Base-by-base conservation (phyloP, 2,329 filamentous ascomycete species). In the Colletotrichum endophyticum region DNA sequence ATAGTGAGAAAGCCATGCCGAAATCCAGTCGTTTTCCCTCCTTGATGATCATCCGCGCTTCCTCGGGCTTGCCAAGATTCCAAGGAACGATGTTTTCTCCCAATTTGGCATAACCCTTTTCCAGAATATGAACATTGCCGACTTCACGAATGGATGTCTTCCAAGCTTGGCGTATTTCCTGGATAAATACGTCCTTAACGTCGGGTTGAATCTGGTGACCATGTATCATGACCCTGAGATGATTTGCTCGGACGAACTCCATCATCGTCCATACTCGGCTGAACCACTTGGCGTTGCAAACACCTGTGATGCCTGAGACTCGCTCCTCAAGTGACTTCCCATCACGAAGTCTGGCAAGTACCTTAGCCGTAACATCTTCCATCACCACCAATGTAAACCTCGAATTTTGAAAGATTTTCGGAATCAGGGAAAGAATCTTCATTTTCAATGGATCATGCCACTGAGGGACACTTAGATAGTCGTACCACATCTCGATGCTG, bases 161-260 rank as follows among this genome's bases (percentile, higher is more conserved):
- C 39, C 16, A 44, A 11, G 39, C 39, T 44, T 44, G 16, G 0
- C 19, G 39, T 44, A 44, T n/a, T 44, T 44, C 39, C 39, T 44
- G 39, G 0, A 44, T n/a, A 0, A 44, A 44, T 0, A 19, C 39
- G 4, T 44, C 39, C 39, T 44, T 1, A 0, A 44, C 39, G 0
- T 44, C 39, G 5, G 39, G 39, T 0, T 44, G 39, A n/a, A 44
- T n/a, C 0, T n/a, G 39, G 1, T 44, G 0, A n/a, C 9, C 39
- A n/a, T 44, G 5, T 44, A 44, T 44, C 39, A 44, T 44, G 0
- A 44, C 39, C 16, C 39, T 44, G 0, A 44, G 39, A n/a, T 44
- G 8, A 2, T 44, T 44, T 44, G 39, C 39, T n/a, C 39, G 16
- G 39, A 44, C 8, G 8, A 44, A 44, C 0, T 44, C 39, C 39